phyloP scores from a whole-genome alignment of 2,329 filamentous ascomycete species.

The Mariannaea elegans region DNA sequence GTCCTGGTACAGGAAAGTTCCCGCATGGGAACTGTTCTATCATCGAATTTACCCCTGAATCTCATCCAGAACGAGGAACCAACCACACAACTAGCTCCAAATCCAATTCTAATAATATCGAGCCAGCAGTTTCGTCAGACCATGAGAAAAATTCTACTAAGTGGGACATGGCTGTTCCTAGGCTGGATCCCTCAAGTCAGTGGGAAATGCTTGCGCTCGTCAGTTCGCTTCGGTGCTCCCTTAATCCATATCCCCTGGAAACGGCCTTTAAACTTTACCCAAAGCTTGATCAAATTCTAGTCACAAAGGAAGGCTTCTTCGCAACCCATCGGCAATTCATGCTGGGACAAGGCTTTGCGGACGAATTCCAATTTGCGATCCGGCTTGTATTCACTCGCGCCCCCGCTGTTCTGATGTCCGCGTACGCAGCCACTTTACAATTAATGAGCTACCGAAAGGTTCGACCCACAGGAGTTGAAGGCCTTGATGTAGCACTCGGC shows the following conservation, averaged over 20 bases:
- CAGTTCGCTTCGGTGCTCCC: not conserved
- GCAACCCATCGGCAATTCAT: slow-evolving; percentile 18
- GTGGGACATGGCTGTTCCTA: not conserved
- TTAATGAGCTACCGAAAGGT: slow-evolving; percentile 3
- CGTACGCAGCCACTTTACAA: slow-evolving; percentile 13
- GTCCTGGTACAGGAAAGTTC: not conserved
- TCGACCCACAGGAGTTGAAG: not conserved
- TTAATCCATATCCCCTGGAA: not conserved
- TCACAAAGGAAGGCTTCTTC: slow-evolving; percentile 15
- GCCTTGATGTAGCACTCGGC: not conserved
- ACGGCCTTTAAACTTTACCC: not conserved
- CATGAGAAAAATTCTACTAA: not conserved
- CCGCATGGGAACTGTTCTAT: not conserved
- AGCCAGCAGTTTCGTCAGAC: not conserved
- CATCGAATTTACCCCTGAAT: not conserved
- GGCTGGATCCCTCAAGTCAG: not conserved
- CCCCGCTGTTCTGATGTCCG: slow-evolving; percentile 3
- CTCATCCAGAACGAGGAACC: too few species aligned
- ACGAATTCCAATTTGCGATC: slow-evolving; percentile 7
- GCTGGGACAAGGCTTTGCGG: slow-evolving; percentile 8
- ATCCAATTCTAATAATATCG: not conserved
- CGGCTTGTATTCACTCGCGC: not conserved
- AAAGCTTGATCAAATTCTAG: not conserved
- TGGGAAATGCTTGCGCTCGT: not conserved
- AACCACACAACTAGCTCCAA: not conserved